Percentiles rank a stretch among this genome's conserved stretches.
phyloP scores from a whole-genome alignment of 2,329 filamentous ascomycete species.

The Clarireedia homoeocarpa region DNA sequence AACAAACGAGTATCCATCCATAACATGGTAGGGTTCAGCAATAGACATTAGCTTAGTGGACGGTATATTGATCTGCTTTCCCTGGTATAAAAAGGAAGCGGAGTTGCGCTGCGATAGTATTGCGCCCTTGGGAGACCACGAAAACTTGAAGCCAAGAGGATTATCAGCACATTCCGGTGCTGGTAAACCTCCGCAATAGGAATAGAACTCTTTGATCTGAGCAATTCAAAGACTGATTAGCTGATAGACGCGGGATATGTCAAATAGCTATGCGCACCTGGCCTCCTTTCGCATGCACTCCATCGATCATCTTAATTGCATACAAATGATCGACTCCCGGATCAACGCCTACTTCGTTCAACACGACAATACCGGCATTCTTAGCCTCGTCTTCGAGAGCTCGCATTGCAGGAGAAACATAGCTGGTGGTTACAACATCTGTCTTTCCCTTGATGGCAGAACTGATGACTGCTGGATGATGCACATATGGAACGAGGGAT shows the following conservation, averaged over 20 bases:
- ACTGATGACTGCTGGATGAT: background rate
- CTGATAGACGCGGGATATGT: no score
- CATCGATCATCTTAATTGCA: conserved; percentile 75
- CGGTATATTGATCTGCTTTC: background rate
- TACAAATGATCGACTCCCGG: conserved; percentile 62
- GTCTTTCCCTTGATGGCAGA: background rate
- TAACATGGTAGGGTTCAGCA: background rate
- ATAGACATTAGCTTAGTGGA: background rate
- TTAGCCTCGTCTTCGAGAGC: no score
- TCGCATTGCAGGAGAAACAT: no score
- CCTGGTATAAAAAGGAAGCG: no score
- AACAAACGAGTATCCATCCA: background rate
- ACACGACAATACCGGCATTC: conserved; percentile 68
- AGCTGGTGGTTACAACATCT: conserved; percentile 29
- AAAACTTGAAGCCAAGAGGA: no score
- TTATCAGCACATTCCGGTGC: no score
- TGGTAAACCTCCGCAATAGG: no score
- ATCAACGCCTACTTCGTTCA: conserved; percentile 86
- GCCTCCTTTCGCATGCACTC: conserved; percentile 57
- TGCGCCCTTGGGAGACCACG: no score
- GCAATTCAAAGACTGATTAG: no score
- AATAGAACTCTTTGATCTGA: no score
- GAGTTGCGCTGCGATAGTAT: no score
- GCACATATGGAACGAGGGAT: background rate
- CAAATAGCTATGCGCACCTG: no score